These are phyloP conservation scores for Eleusine indica DNA, from an alignment of 176 grass and related monocot species.

Conservation along the genomic window DNA sequence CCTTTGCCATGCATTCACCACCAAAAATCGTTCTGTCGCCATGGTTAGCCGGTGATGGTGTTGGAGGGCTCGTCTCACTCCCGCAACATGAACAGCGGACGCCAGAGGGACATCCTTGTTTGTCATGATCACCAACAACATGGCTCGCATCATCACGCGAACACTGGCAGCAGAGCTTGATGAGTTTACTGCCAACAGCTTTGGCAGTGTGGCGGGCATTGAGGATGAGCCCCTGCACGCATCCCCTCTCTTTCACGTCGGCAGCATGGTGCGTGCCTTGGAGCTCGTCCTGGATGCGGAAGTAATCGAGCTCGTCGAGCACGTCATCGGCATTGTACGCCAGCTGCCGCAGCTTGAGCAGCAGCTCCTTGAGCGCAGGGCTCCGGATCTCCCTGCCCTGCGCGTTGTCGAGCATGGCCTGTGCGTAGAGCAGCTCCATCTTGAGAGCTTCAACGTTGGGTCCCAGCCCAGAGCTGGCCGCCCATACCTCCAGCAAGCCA, in stretches of 20 bases:
- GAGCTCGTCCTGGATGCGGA: conserved; percentile 26
- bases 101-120: not conserved
- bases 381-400: too few relatives aligned
- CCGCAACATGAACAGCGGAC: not conserved
- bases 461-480: too few relatives aligned
- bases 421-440: too few relatives aligned
- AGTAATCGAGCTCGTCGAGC: conserved; percentile 38
- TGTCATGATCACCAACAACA: too few relatives aligned
- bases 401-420: too few relatives aligned
- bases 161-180: not conserved
- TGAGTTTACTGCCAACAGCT: not conserved
- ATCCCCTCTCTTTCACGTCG: not conserved
- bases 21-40: too few relatives aligned
- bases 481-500: too few relatives aligned
- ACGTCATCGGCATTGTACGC: conserved; percentile 2
- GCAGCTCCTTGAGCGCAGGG: not conserved
- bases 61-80: too few relatives aligned
- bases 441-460: too few relatives aligned
- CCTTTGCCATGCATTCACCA: not conserved
- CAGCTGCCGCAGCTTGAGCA: not conserved
- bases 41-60: not conserved
- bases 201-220: not conserved
- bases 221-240: not conserved
- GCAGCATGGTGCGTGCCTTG: not conserved
- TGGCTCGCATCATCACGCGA: too few relatives aligned